phyloP scores from a whole-genome alignment of 805 yeast species.

The Starmerella etchellsii region DNA sequence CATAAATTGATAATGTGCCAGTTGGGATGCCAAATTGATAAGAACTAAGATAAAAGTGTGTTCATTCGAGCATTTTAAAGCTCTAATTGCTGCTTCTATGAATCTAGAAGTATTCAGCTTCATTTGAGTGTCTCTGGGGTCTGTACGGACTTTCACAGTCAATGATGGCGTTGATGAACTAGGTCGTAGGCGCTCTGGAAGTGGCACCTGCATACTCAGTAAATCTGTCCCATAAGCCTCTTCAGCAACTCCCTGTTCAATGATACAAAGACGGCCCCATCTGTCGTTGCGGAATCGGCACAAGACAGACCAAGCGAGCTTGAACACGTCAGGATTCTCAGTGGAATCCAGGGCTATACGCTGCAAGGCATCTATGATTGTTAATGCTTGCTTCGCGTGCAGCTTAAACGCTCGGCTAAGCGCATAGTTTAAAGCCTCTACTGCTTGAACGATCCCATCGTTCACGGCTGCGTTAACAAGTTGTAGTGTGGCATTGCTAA shows the following conservation, averaged over 20 bases:
- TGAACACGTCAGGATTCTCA: constrained; percentile 14
- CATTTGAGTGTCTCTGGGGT: not conserved
- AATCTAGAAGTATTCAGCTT: constrained; percentile 37
- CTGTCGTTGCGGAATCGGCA: constrained; percentile 17
- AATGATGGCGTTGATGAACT: constrained; percentile 27
- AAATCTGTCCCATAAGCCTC: constrained; percentile 17
- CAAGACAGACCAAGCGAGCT: constrained; percentile 17
- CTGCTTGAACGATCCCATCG: constrained; percentile 1
- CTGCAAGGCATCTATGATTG: constrained; percentile 7
- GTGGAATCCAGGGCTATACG: constrained; percentile 8
- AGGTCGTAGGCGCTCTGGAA: constrained; percentile 30
- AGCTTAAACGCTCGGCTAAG: constrained; percentile 5
- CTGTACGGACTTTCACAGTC: constrained; percentile 18
- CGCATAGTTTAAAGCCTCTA: constrained; percentile 10
- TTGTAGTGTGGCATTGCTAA: constrained; percentile 7
- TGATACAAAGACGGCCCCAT: constrained; percentile 13
- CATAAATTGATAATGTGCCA: constrained; percentile 46
- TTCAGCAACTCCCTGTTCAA: constrained; percentile 17
- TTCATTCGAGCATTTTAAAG: constrained; percentile 47
- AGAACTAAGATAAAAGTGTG: constrained; percentile 43
- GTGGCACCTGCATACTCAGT: constrained; percentile 27
- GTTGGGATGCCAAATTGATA: constrained; percentile 37
- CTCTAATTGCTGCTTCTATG: constrained; percentile 33
- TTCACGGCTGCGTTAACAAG: constrained; percentile 5
- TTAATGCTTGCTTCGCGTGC: constrained; percentile 5